Percentiles rank a stretch among this genome's conserved stretches.
Evolutionary conservation across 1,139 yeast species (phyloP).

Genomic region (Hyphopichia pseudoburtonii): DNA sequence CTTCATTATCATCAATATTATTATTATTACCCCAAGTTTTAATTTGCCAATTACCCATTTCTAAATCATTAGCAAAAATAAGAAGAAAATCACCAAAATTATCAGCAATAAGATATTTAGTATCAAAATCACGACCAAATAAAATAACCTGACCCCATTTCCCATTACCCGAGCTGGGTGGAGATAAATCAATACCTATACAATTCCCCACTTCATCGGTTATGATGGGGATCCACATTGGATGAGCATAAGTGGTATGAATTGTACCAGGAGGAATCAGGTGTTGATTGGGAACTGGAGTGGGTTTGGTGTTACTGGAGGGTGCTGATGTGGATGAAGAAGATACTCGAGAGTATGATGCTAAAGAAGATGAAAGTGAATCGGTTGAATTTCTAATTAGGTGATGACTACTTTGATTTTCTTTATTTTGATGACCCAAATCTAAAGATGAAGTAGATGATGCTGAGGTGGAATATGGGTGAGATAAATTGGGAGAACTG

Average conservation of each 20-base stretch:
- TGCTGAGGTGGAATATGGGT: conserved; percentile 1
- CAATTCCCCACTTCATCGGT: conserved; percentile 90
- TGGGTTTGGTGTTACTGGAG: neutral
- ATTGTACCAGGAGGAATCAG: conserved; percentile 75
- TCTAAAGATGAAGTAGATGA: conserved; percentile 5
- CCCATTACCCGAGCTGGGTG: conserved; percentile 63
- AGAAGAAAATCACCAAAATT: conserved; percentile 85
- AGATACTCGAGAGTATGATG: conserved; percentile 4
- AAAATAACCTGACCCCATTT: conserved; percentile 80
- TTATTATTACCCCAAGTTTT: conserved; percentile 35
- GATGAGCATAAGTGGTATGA: conserved; percentile 76
- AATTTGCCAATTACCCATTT: conserved; percentile 70
- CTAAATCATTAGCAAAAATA: conserved; percentile 80
- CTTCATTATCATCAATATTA: conserved; percentile 40
- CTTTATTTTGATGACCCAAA: neutral
- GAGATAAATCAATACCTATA: conserved; percentile 85
- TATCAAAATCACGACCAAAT: conserved; percentile 88
- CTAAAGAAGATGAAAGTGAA: conserved; percentile 6
- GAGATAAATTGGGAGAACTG: neutral
- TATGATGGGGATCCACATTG: conserved; percentile 86
- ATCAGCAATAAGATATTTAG: conserved; percentile 73
- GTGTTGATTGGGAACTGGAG: conserved; percentile 55
- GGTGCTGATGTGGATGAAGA: conserved; percentile 4
- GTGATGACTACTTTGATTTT: neutral
- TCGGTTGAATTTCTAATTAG: conserved; percentile 3